phyloP scores from a whole-genome alignment of 169 alveolate species.

The Perkinsus chesapeaki region DNA sequence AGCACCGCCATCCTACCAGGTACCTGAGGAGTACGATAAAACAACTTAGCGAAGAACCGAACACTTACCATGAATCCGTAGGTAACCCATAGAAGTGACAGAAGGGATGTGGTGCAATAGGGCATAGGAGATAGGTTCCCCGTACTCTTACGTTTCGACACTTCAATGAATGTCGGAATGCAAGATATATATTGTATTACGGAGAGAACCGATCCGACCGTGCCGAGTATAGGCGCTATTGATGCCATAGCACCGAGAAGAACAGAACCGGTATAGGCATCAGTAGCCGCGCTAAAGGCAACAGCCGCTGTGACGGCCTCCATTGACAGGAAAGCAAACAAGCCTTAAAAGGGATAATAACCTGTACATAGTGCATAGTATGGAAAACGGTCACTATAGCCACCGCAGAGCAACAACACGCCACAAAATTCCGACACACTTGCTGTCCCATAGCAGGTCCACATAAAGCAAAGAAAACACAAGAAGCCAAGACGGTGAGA shows the following conservation, averaged over 20 bases:
- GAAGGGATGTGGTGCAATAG: not conserved
- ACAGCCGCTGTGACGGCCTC: not conserved
- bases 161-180: not conserved
- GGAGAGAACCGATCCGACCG: not conserved
- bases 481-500: not conserved
- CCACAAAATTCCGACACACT: not conserved
- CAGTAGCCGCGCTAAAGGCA: not conserved
- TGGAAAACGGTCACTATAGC: not conserved
- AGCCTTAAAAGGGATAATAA: not conserved
- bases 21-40: not conserved
- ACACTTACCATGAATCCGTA: not conserved
- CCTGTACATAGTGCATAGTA: not conserved
- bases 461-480: not conserved
- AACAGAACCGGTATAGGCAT: not conserved
- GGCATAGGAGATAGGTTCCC: not conserved
- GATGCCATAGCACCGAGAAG: not conserved
- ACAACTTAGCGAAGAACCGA: not conserved
- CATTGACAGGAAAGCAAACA: not conserved
- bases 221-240: not conserved
- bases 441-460: not conserved
- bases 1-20: not conserved
- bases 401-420: too few relatives aligned
- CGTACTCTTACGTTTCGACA: not conserved
- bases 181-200: not conserved
- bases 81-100: not conserved